Evolutionary conservation across 1,139 yeast genomes (phyloP), one percentile per base, ranked within the genome.

Genomic region (Yamadazyma atmosphaerica): DNA sequence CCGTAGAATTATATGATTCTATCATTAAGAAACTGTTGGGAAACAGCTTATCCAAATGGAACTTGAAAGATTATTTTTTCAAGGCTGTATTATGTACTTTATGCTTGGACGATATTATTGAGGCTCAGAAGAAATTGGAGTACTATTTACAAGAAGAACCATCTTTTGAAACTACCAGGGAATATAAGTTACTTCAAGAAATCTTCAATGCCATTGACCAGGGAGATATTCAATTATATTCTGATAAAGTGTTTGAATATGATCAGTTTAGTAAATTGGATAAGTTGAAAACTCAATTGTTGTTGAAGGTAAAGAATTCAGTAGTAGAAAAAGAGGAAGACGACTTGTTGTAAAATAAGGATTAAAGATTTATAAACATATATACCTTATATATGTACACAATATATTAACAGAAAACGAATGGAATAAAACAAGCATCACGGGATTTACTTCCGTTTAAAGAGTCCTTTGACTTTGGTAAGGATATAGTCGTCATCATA

Each of bases 181-280:
- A 92, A 58, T 83, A 68, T 55, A 80, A 78, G 49, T 73, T 90
- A 47, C 61, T 81, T 33, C 71, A 71, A 46, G 86, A 81, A 33
- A 62, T 92, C 25, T 72, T 86, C 28, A 84, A 80, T 33, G 79
- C 94, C 18, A 83, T 86, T 37, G 79, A 81, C 44, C 83, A 81
- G 36, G 95, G 95, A 23, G 96, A 90, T 58, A 68, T 83, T 31
- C 92, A 90, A 56, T 75, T 68, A 36, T 80, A 87, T 55, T 79
- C 95, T 4, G 82, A 82, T 50, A 79, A 80, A 49, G 83, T 90
- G 17, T 86, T 75, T 58, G 95, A 86, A 47, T 92, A 67, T 55
- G 98, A 92, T 61, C 95, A 87, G 61, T 89, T 86, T 61, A 74
- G 83, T 50, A 88, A 89, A 62, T 79, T 92, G 42, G 98, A 94